phyloP scores from a whole-genome alignment of 2,329 filamentous ascomycete genomes.

The Xylariomycetidae sp. region DNA sequence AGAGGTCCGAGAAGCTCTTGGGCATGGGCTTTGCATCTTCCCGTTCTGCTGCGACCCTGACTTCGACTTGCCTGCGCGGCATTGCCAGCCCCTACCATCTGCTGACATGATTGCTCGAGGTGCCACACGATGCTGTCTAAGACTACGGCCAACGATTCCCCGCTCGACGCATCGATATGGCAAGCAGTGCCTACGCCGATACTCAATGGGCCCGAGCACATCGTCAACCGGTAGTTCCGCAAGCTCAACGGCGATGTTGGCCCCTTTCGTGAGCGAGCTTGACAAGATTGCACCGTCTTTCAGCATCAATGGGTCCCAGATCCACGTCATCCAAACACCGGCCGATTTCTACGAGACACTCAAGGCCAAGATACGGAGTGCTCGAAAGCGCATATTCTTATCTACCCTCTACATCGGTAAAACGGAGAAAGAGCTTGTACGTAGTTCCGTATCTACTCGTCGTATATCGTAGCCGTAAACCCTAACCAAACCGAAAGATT shows the following conservation, averaged over 20 bases:
- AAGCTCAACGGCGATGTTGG: slow-evolving; percentile 36
- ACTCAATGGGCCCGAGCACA: slow-evolving; percentile 31
- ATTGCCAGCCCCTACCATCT: no score
- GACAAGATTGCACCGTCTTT: slow-evolving; percentile 90
- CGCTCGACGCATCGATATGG: slow-evolving; percentile 14
- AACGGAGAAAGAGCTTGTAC: slow-evolving; percentile 76
- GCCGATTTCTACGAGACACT: slow-evolving; percentile 86
- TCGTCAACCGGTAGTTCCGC: slow-evolving; percentile 17
- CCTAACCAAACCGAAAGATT: slow-evolving; percentile 53
- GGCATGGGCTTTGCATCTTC: no score
- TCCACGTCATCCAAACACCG: slow-evolving; percentile 73
- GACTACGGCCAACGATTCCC: slow-evolving; percentile 18
- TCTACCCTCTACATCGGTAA: slow-evolving; percentile 98
- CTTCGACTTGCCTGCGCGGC: no score
- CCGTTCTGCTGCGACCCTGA: no score
- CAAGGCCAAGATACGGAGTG: slow-evolving; percentile 79
- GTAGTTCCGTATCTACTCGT: no score
- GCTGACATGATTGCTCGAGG: slow-evolving; percentile 23
- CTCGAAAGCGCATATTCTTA: slow-evolving; percentile 75
- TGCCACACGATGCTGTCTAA: slow-evolving; percentile 21
- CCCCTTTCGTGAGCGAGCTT: slow-evolving; percentile 61
- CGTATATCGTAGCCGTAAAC: no score
- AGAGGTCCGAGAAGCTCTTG: no score
- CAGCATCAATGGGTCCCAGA: slow-evolving; percentile 72
- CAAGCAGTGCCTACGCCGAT: slow-evolving; percentile 34